Percentiles rank a stretch among this genome's conserved stretches.
Evolutionary conservation across 2,329 filamentous ascomycete genomes (phyloP).

Genomic region (Ophiostoma quercus): DNA sequence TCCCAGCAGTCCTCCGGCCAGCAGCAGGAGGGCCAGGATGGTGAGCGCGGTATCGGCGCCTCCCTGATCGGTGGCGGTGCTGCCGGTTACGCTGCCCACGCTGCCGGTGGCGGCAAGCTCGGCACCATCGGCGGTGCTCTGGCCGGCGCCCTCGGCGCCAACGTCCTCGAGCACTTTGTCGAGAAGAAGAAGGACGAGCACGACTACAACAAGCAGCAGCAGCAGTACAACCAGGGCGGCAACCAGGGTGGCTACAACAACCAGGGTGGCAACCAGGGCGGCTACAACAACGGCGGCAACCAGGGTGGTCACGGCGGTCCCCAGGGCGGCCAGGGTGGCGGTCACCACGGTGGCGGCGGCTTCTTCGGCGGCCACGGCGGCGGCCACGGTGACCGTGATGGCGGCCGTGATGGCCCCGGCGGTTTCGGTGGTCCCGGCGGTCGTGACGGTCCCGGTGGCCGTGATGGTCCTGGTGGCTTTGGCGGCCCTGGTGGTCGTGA

Average conservation of each 20-base stretch:
- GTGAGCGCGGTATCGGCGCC: constrained; percentile 52
- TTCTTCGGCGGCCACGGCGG: constrained; percentile 5
- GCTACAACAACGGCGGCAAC: background rate
- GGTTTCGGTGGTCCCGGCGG: constrained; percentile 14
- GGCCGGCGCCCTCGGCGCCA: constrained; percentile 52
- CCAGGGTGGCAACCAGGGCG: constrained; percentile 4
- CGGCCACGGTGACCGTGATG: background rate
- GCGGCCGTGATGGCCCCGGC: constrained; percentile 2
- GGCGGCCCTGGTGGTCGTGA: background rate
- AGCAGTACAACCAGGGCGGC: background rate
- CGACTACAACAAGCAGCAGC: constrained; percentile 16
- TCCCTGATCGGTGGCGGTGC: constrained; percentile 49
- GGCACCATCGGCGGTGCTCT: constrained; percentile 48
- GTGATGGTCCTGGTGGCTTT: background rate
- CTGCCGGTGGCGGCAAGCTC: constrained; percentile 48
- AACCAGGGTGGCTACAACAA: background rate
- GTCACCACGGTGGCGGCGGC: constrained; percentile 8
- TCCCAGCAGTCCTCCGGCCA: background rate
- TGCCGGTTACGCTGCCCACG: constrained; percentile 51
- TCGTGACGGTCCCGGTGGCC: background rate
- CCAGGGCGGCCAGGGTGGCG: constrained; percentile 7
- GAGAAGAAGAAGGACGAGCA: constrained; percentile 26
- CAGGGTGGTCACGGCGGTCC: background rate
- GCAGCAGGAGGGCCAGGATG: constrained; percentile 12
- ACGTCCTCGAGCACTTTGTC: constrained; percentile 42